A percentile compares a stretch with the other conserved stretches of the same genome.
phyloP scores from a whole-genome alignment of 2,329 filamentous ascomycete genomes.

The Boeremia exigua region DNA sequence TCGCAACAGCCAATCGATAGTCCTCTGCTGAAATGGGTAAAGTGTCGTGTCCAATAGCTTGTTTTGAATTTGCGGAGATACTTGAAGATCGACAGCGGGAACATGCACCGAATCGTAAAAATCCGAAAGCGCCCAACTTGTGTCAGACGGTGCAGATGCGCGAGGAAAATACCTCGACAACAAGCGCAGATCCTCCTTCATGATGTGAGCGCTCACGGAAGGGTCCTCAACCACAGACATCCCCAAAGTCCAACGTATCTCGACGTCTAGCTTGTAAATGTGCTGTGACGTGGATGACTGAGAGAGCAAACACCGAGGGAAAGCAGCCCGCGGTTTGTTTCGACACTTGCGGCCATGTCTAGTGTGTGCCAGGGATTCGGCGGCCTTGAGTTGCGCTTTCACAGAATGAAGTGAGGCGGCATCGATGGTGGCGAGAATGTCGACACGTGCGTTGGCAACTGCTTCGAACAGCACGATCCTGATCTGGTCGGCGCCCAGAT shows the following conservation, averaged over 20 bases:
- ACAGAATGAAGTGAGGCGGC: slow-evolving; percentile 25
- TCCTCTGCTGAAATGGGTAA: slow-evolving; percentile 75
- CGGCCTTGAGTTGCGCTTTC: slow-evolving; percentile 18
- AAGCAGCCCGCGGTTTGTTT: slow-evolving; percentile 29
- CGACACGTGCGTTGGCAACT: slow-evolving; percentile 18
- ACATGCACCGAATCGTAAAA: slow-evolving; percentile 76
- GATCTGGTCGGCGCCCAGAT: slow-evolving; percentile 19
- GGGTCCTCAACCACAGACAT: slow-evolving; percentile 36
- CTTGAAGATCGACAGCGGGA: slow-evolving; percentile 54
- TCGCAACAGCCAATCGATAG: slow-evolving; percentile 72
- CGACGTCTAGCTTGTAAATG: slow-evolving; percentile 27
- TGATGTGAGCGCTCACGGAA: slow-evolving; percentile 17
- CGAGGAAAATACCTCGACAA: slow-evolving; percentile 34
- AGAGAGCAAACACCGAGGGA: slow-evolving; percentile 32
- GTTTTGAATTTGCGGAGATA: slow-evolving; percentile 40
- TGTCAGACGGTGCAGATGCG: slow-evolving; percentile 10
- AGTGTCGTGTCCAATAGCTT: slow-evolving; percentile 53
- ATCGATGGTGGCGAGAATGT: slow-evolving; percentile 28
- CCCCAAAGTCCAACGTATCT: slow-evolving; percentile 40
- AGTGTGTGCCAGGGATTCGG: slow-evolving; percentile 26
- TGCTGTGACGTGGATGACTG: slow-evolving; percentile 9
- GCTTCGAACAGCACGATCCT: slow-evolving; percentile 27
- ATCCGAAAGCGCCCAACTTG: slow-evolving; percentile 57
- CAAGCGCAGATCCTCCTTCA: slow-evolving; percentile 35
- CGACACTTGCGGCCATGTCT: slow-evolving; percentile 25